These are phyloP conservation scores for Cytospora schulzeri DNA, from an alignment of 2,329 filamentous ascomycete genomes.

Conservation along the genomic window DNA sequence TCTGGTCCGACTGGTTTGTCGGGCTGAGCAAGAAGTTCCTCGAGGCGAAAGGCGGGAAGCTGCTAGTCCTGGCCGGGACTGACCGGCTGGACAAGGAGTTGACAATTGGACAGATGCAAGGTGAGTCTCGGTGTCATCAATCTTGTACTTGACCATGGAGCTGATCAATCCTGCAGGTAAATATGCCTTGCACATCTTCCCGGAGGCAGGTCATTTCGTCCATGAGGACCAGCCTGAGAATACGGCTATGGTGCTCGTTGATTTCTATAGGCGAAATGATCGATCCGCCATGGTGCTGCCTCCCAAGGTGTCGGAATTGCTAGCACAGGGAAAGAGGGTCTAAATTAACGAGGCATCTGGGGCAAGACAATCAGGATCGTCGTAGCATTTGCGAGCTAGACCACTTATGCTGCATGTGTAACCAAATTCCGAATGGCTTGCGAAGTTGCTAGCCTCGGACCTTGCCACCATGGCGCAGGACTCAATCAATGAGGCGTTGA, in stretches of 20 bases:
- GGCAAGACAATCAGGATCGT: too few relatives aligned
- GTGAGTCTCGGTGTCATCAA: conserved; percentile 45
- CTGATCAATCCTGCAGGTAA: conserved; percentile 59
- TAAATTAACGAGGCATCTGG: conserved; percentile 31
- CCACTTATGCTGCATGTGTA: background rate
- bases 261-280: conserved; percentile 93
- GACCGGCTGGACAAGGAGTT: conserved; percentile 88
- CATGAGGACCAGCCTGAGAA: conserved; percentile 94
- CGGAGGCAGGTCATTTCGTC: conserved; percentile 93
- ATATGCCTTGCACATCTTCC: conserved; percentile 92
- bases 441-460: background rate
- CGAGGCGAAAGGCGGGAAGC: conserved; percentile 76
- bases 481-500: background rate
- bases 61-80: conserved; percentile 83
- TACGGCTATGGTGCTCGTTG: conserved; percentile 79
- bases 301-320: conserved; percentile 82
- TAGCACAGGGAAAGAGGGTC: conserved; percentile 63
- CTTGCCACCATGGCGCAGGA: background rate
- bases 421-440: background rate
- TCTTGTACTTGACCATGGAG: conserved; percentile 7
- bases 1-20: conserved; percentile 93
- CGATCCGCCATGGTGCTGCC: conserved; percentile 81
- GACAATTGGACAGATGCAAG: conserved; percentile 97
- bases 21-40: conserved; percentile 89
- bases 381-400: background rate